A percentile compares a stretch with the other conserved stretches of the same genome.
Conservation (phyloP, 2,329 filamentous ascomycete species). For the Fusarium sacchari region DNA sequence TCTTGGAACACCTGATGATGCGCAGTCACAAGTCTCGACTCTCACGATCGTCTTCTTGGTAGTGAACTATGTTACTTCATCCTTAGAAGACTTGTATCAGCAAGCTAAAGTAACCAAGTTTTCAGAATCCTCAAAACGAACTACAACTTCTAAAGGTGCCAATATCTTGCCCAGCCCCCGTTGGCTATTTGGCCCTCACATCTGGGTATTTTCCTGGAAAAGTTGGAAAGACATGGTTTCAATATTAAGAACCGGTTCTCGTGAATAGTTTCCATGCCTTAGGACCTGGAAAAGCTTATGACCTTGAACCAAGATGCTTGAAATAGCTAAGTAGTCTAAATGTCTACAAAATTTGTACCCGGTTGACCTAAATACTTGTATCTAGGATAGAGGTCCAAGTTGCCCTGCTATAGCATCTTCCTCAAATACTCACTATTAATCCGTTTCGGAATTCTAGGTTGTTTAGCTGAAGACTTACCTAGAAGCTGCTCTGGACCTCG, state of each 20-base stretch:
- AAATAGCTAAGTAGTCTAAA: neutral
- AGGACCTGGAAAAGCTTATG: neutral
- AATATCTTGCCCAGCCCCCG: neutral
- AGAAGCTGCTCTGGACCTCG: neutral
- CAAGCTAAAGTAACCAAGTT: neutral
- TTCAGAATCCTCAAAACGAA: neutral
- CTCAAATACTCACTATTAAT: neutral
- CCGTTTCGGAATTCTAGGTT: neutral
- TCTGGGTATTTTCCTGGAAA: neutral
- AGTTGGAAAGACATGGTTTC: neutral
- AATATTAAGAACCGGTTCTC: neutral
- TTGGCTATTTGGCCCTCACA: neutral
- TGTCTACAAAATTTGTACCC: too few relatives aligned
- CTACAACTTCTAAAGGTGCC: neutral
- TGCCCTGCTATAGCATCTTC: neutral
- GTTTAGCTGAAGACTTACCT: neutral
- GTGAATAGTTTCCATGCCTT: neutral
- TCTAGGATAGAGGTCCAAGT: neutral
- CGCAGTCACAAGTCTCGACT: neutral
- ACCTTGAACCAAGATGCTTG: neutral
- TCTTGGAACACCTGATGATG: neutral
- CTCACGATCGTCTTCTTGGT: neutral
- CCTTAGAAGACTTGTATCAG: neutral
- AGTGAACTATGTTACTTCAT: neutral
- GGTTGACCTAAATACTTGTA: neutral